These are phyloP conservation scores for Monosporascus sp. DNA, from an alignment of 2,329 filamentous ascomycete species.

Conservation along the genomic window DNA sequence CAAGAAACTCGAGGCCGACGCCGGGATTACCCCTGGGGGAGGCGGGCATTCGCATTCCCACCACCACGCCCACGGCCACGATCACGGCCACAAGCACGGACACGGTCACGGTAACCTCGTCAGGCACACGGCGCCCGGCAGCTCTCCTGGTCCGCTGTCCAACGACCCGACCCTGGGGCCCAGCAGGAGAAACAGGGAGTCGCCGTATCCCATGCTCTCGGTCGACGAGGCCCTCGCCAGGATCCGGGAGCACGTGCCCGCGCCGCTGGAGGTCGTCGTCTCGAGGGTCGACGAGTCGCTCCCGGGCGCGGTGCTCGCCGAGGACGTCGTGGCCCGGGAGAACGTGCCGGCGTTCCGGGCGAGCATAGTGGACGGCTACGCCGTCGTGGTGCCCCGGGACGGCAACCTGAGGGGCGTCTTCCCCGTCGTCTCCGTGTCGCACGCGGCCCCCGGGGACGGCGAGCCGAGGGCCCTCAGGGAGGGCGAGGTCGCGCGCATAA, in stretches of 20 bases:
- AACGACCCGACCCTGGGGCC: constrained; percentile 58
- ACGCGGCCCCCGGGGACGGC: constrained; percentile 64
- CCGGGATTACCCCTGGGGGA: constrained; percentile 49
- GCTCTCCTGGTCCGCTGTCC: constrained; percentile 43
- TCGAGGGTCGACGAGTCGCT: constrained; percentile 60
- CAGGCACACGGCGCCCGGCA: constrained; percentile 65
- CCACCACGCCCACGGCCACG: constrained; percentile 43
- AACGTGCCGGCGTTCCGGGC: constrained; percentile 89
- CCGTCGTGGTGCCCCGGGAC: constrained; percentile 63
- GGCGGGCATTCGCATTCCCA: constrained; percentile 24
- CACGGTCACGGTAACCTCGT: constrained; percentile 63
- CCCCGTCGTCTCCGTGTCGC: constrained; percentile 80
- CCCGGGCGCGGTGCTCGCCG: constrained; percentile 74
- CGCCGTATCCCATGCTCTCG: constrained; percentile 86
- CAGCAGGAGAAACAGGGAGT: constrained; percentile 72
- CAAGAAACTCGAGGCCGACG: constrained; percentile 78
- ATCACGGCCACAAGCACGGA: constrained; percentile 48
- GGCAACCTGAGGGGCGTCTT: constrained; percentile 72
- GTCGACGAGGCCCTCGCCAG: constrained; percentile 74
- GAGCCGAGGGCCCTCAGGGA: constrained; percentile 59
- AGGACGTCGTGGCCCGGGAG: constrained; percentile 75
- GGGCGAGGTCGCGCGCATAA: constrained; percentile 83
- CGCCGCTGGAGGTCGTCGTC: constrained; percentile 47
- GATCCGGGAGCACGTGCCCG: constrained; percentile 69
- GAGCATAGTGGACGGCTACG: constrained; percentile 96